phyloP scores from a whole-genome alignment of 2,329 filamentous ascomycete genomes.

The Rhytidhysteron rufulum region DNA sequence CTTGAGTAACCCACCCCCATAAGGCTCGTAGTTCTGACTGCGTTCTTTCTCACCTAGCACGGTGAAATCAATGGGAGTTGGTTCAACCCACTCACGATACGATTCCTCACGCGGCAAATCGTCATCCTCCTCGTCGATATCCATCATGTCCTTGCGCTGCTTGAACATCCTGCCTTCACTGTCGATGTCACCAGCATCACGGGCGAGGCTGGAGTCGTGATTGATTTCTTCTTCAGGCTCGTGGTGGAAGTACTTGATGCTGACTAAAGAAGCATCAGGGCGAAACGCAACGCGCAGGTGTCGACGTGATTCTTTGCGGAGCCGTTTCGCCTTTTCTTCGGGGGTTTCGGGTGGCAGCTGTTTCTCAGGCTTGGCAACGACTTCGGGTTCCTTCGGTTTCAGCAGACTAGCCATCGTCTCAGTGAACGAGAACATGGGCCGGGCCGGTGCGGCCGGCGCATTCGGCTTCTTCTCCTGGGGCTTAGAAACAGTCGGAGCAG shows the following conservation, averaged over 20 bases:
- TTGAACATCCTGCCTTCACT: conserved; percentile 57
- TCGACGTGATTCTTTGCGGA: conserved; percentile 69
- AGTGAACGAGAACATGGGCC: conserved; percentile 35
- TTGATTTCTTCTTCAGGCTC: conserved; percentile 68
- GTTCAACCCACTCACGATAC: conserved; percentile 27
- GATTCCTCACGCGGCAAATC: conserved; percentile 50
- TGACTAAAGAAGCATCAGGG: conserved; percentile 61
- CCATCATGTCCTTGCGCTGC: conserved; percentile 62
- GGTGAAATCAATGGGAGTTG: conserved; percentile 42
- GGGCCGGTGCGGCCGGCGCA: conserved; percentile 16
- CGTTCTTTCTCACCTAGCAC: conserved; percentile 38
- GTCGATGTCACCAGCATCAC: conserved; percentile 68
- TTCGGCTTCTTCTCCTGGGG: conserved; percentile 20
- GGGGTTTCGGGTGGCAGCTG: conserved; percentile 57
- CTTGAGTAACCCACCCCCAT: conserved; percentile 40
- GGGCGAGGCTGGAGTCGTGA: conserved; percentile 63
- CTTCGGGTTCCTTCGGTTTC: conserved; percentile 54
- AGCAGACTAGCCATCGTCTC: conserved; percentile 40
- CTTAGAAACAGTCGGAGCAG: conserved; percentile 16
- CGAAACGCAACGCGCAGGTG: conserved; percentile 70
- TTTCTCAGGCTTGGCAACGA: conserved; percentile 52
- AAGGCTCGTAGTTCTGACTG: conserved; percentile 42
- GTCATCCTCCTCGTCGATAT: conserved; percentile 58
- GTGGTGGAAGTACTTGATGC: conserved; percentile 67
- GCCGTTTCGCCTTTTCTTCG: conserved; percentile 62